Evolutionary conservation across 2,329 filamentous ascomycete species (phyloP).

Genomic region (Ceratocystis alfenasii): DNA sequence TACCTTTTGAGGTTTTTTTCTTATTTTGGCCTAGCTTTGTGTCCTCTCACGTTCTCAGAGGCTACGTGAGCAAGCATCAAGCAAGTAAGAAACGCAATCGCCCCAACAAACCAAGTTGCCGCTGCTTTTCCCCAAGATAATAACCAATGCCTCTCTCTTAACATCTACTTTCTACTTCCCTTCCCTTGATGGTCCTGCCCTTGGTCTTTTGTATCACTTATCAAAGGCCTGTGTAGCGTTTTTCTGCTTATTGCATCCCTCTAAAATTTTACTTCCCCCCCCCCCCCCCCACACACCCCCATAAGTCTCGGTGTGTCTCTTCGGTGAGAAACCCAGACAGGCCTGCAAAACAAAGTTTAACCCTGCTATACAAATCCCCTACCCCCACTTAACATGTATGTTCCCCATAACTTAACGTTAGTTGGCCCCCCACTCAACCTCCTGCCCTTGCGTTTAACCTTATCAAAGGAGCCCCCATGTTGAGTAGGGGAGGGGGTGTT

Average conservation of each 20-base stretch:
- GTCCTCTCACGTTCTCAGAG: not conserved
- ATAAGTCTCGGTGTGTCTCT: not conserved
- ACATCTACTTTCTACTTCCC: too few relatives aligned
- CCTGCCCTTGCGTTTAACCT: constrained; percentile 7
- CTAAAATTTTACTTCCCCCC: too few relatives aligned
- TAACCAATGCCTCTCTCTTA: too few relatives aligned
- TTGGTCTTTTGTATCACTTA: too few relatives aligned
- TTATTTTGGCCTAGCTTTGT: not conserved
- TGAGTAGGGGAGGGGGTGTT: not conserved
- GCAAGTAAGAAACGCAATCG: not conserved
- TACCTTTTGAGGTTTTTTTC: not conserved
- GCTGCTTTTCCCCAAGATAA: too few relatives aligned
- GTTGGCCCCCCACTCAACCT: not conserved
- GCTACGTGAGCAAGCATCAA: not conserved
- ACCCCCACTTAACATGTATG: not conserved
- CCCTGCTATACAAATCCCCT: too few relatives aligned
- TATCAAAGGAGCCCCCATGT: not conserved
- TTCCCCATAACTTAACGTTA: not conserved
- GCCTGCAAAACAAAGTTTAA: too few relatives aligned
- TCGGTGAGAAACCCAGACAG: not conserved
- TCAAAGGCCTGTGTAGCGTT: too few relatives aligned
- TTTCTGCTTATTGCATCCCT: too few relatives aligned
- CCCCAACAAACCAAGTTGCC: not conserved
- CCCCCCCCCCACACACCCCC: not conserved
- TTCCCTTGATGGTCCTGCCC: too few relatives aligned